phyloP scores from a whole-genome alignment of 768 basidiomycete species.

The Leccinum imitatum region DNA sequence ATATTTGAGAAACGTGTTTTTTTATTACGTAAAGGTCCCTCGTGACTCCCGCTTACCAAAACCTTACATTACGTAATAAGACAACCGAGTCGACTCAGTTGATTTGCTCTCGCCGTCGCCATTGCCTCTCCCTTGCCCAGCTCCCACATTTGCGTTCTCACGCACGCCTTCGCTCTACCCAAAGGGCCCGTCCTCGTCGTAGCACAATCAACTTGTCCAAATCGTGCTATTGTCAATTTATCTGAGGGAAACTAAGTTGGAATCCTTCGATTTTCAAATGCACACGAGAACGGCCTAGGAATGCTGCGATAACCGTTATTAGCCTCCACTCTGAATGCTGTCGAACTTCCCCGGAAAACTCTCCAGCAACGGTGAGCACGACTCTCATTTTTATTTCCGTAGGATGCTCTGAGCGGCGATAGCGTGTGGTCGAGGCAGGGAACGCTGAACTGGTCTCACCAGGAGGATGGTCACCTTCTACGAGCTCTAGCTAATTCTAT shows the following conservation, averaged over 20 bases:
- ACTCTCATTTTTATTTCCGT: neutral
- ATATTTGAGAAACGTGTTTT: too few relatives aligned
- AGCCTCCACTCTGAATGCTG: neutral
- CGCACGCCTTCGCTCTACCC: too few relatives aligned
- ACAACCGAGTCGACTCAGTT: too few relatives aligned
- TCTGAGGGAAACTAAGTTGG: neutral
- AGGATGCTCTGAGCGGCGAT: neutral
- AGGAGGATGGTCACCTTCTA: conserved; percentile 37
- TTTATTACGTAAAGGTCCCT: too few relatives aligned
- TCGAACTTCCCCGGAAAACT: neutral
- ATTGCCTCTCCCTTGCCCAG: too few relatives aligned
- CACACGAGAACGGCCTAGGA: neutral
- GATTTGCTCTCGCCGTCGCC: too few relatives aligned
- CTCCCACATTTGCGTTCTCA: too few relatives aligned
- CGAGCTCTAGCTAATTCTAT: conserved; percentile 39
- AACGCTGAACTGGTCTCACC: neutral
- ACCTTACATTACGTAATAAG: too few relatives aligned
- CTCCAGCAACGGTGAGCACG: conserved; percentile 11
- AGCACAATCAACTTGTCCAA: too few relatives aligned
- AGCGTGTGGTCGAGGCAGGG: neutral
- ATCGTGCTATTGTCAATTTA: too few relatives aligned
- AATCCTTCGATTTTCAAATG: neutral
- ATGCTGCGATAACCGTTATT: neutral
- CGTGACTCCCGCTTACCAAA: too few relatives aligned
- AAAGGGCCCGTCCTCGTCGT: too few relatives aligned